Evolutionary conservation across 139 green algal genomes (phyloP).

Genomic region (Pleodorina starrii): DNA sequence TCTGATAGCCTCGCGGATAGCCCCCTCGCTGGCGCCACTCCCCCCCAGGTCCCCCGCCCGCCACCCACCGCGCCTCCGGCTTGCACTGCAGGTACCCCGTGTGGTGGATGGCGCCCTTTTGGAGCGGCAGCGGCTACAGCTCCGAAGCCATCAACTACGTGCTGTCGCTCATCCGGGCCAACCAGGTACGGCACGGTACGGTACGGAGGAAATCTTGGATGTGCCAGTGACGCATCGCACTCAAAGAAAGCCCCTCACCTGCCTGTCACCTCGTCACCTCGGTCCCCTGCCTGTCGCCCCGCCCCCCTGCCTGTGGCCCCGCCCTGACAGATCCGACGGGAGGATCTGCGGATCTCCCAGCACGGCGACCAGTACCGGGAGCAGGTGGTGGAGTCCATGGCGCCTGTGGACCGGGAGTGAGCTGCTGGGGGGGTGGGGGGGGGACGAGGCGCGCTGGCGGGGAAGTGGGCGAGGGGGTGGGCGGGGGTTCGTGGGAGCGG

Average conservation of each 20-base stretch:
- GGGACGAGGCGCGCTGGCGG: too few relatives aligned
- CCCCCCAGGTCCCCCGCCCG: too few relatives aligned
- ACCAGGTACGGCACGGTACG: conserved; percentile 14
- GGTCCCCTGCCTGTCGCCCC: too few relatives aligned
- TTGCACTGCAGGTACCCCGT: conserved; percentile 46
- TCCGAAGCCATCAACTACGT: conserved; percentile 69
- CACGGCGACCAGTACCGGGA: conserved; percentile 43
- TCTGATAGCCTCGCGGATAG: too few relatives aligned
- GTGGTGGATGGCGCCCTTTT: conserved; percentile 58
- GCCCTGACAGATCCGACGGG: conserved; percentile 10
- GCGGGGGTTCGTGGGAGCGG: neutral
- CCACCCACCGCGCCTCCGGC: too few relatives aligned
- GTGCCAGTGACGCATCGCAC: too few relatives aligned
- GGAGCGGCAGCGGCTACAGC: conserved; percentile 54
- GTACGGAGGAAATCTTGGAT: too few relatives aligned
- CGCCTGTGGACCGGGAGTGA: conserved; percentile 42
- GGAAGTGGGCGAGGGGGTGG: neutral
- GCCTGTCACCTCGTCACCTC: too few relatives aligned
- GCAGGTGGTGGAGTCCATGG: conserved; percentile 48
- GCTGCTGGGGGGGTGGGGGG: neutral
- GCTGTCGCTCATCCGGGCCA: conserved; percentile 51
- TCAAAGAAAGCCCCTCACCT: too few relatives aligned
- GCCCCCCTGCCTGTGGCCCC: too few relatives aligned
- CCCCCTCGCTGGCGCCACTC: too few relatives aligned
- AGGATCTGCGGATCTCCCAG: conserved; percentile 36